phyloP scores from a whole-genome alignment of 2,329 filamentous ascomycete genomes.

The Diaporthe nobilis region DNA sequence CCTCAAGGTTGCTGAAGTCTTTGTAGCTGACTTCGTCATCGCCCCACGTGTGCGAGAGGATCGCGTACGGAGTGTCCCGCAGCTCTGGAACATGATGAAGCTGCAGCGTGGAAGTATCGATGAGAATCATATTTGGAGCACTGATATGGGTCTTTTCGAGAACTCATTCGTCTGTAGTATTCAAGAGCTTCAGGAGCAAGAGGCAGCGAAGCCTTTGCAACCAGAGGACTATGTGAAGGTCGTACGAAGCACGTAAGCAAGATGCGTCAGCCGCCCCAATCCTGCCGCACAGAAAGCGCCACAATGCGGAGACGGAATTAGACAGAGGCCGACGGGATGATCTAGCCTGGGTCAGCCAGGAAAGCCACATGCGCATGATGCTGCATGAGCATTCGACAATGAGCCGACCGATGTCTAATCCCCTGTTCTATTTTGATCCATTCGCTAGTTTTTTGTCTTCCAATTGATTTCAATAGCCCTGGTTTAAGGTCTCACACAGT shows the following conservation, averaged over 20 bases:
- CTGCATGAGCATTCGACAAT: no score
- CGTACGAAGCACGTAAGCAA: not conserved
- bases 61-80: constrained; percentile 43
- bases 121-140: not conserved
- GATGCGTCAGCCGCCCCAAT: not conserved
- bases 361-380: no score
- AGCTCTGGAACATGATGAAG: not conserved
- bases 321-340: not conserved
- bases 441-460: no score
- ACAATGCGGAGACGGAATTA: not conserved
- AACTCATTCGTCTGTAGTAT: not conserved
- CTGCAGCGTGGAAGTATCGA: not conserved
- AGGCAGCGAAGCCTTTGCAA: not conserved
- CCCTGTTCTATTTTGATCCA: no score
- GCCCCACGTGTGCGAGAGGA: constrained; percentile 49
- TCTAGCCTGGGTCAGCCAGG: no score
- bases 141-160: not conserved
- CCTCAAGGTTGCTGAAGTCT: constrained; percentile 38
- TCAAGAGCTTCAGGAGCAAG: not conserved
- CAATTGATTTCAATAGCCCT: no score
- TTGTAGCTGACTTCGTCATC: constrained; percentile 45
- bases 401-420: no score
- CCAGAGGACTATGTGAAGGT: not conserved
- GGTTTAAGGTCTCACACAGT: no score
- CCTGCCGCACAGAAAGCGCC: not conserved